Evolutionary conservation across 31 red algal genomes (phyloP), one percentile per base, ranked within the genome.

Genomic region (Asparagopsis taxiformis): DNA sequence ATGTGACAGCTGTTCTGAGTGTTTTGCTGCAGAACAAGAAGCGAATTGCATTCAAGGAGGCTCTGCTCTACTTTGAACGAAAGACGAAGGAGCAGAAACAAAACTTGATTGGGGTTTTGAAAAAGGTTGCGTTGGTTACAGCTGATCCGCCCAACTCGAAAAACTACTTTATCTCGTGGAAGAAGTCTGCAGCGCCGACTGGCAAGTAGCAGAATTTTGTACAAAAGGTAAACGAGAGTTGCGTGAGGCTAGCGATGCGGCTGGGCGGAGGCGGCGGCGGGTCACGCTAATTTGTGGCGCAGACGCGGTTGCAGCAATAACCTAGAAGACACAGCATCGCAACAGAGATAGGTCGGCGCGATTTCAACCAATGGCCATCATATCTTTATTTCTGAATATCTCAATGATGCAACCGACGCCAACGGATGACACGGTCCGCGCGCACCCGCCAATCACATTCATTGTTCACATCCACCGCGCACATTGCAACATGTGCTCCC

Each of bases 1-100:
- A 82, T 50, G 65, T 82, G 33, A 61, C 19, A 6, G 52, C 52
- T 60, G 66, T 82, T 30, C 77, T 82, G 35, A 36, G 30, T 4
- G 77, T 44, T 17, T 39, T 82, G 32, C 29, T 82, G 21, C 22
- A 59, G 31, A 56, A 55, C 31, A 62, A 52, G 34, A 30, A 49
- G 43, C 66, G 65, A 3, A 64, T 71, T 60, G 31, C 65, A 0
- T 34, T 82, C 34, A 82, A 61, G 20, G 65, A 82, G 19, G 32
- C 66, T 20, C 57, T 41, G n/a, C 65, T 36, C 23, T 71, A 71
- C 57, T 82, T 82, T 43, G 54, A 70, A 25, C 41, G 38, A 13
- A 68, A 63, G 51, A 51, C 64, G 13, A 50, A 41, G 25, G 39
- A 68, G 4, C 51, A 70, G 23, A 82, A 82, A 44, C 11, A 24